Evolutionary conservation across 768 basidiomycete genomes (phyloP), one percentile per base, ranked within the genome.

Genomic region (Russula griseocarnosa): DNA sequence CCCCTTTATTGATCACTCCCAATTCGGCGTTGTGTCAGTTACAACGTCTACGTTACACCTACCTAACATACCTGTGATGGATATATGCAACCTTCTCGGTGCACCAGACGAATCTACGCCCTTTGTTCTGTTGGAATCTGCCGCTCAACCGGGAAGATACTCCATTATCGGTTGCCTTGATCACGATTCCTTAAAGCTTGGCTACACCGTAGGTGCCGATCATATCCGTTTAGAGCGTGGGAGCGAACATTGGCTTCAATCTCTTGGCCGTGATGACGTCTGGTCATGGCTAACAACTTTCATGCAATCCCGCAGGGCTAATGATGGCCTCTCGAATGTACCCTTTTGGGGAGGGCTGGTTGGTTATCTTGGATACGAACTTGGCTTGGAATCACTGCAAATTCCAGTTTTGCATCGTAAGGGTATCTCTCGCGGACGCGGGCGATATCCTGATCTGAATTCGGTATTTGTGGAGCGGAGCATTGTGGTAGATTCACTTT

Each of bases 301-400:
- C 74, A 89, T 91, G 86, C 79, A 76, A 38, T 66, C 74, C 22
- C 78, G 76, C 55, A 79, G 77, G 62, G 82, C 80, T 10, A 64
- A 68, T 26, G 78, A 78, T 26, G 87, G 88, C 3, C 69, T 69
- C 47, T 67, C 77, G 8, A 79, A 84, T 11, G 72, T 85, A 50
- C 91, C 90, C 0, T 93, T 93, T 72, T 92, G 90, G 89, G 92
- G 90, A 40, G 92, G 92, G 26, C 76, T 93, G 16, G 74, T 92
- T 26, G 92, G 92, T 10, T 84, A 82, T 63, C 74, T 93, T 63
- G 88, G 87, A 68, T 94, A 93, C 70, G 92, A 92, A 72, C 77
- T 92, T 20, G 92, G 90, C 14, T 80, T 86, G 6, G 74, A 81
- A 50, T 78, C 83, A 8, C 73, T 91, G 28, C 72, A 76, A 24